Base-by-base conservation (phyloP, 2,329 filamentous ascomycete genomes). In the Aureobasidium sp. region DNA sequence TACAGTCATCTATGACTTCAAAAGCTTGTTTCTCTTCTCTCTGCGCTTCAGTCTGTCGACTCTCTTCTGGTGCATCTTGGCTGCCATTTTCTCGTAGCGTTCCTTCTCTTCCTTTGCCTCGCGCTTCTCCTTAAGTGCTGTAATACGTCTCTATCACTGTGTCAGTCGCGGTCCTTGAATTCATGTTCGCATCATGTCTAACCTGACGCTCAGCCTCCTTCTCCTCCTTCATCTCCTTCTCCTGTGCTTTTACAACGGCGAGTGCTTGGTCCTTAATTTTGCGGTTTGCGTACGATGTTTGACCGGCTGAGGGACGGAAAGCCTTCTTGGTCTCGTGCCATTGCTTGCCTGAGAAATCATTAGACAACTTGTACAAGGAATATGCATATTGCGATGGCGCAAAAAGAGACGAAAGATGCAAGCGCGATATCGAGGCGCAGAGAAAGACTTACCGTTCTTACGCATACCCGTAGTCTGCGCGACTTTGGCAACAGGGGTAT, bases 11-110 rank as follows among this genome's bases (percentile, higher is more conserved):
- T 63, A 85, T 40, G 83, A 84, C 72, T 85, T 85, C 67, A 86
- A 73, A 77, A 94, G 82, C 84, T 95, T 96, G 81, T 95, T 99
- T 77, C 96, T 90, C 90, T 98, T 98, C 85, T 99, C 96, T 80
- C 94, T 93, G 76, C 95, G 89, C 90, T 94, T 97, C 80, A 97
- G 81, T 73, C 96, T 89, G 82, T 99, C 96, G 16, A 98, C 91
- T 68, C 95, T 88, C 87, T 97, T 98, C 81, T 89, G 90, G 83
- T 98, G 95, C 96, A 99, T 98, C 84, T 96, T 98, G 82, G 94
- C 93, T 25, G 94, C 95, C 89, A 99, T 89, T 84, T 95, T 93
- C 79, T 94, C 93, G 77, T 95, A 98, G 71, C 95, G 87, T 75
- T 95, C 94, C 80, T 92, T 94, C 84, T 98, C 96, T 74, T 94